A percentile compares a stretch with the other conserved stretches of the same genome.
phyloP scores from a whole-genome alignment of 371 early-diverging fungal genomes.

The Rhizoclosmatium hyalinum region DNA sequence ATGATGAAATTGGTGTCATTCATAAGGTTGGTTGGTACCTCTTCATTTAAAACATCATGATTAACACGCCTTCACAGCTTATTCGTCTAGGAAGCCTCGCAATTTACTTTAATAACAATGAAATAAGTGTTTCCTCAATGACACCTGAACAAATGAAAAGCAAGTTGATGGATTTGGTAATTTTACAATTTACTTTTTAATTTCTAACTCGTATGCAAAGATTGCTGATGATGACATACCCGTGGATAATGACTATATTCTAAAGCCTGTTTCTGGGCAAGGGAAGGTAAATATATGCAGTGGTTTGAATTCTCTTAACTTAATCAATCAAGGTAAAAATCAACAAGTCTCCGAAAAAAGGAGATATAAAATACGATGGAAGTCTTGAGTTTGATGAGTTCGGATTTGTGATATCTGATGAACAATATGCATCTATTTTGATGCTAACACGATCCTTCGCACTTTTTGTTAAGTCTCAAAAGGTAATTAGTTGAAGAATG shows the following conservation, averaged over 20 bases:
- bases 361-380: slow-evolving; percentile 34
- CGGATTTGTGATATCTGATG: slow-evolving; percentile 86
- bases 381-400: slow-evolving; percentile 82
- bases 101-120: slow-evolving; percentile 90
- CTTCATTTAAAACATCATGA: background rate
- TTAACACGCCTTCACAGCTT: slow-evolving; percentile 50
- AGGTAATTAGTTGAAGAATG: slow-evolving; percentile 49
- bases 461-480: slow-evolving; percentile 71
- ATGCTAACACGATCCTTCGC: slow-evolving; percentile 85
- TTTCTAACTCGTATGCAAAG: slow-evolving; percentile 12
- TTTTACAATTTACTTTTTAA: background rate
- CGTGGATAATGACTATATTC: slow-evolving; percentile 75
- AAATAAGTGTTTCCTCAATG: slow-evolving; percentile 67
- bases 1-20: slow-evolving; percentile 77
- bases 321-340: slow-evolving; percentile 37
- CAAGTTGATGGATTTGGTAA: slow-evolving; percentile 63
- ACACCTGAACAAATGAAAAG: slow-evolving; percentile 59
- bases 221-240: slow-evolving; percentile 41
- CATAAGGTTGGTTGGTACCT: slow-evolving; percentile 68
- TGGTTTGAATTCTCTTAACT: slow-evolving; percentile 6
- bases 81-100: slow-evolving; percentile 80
- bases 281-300: slow-evolving; percentile 67
- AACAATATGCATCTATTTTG: slow-evolving; percentile 85
- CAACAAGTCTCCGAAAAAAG: slow-evolving; percentile 37
- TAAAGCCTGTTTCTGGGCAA: slow-evolving; percentile 93